Evolutionary conservation across 345 rosid genomes (phyloP), one percentile per base, ranked within the genome.

Genomic region (Rhizophora apiculata): DNA sequence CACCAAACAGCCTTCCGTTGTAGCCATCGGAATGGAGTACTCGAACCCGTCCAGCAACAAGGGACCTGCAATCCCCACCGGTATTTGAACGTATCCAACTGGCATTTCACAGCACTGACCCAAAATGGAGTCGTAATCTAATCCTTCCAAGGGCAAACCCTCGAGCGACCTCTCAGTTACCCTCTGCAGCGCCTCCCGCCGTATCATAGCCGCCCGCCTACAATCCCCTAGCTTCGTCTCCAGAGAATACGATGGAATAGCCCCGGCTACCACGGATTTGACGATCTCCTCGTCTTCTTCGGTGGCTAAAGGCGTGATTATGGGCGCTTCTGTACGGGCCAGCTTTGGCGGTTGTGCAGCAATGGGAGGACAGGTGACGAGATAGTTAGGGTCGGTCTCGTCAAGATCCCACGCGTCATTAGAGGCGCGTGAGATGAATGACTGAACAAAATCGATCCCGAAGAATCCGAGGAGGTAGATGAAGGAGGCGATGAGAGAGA

Each of bases 21-120:
- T 95, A 4, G 97, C 97, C 99, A 92, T 92, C 24, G 99, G 99
- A 59, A 95, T 87, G 20, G 82, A 77, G 65, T 87, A 86, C 86
- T 95, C 96, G 7, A n/a, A 75, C 31, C 96, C 97, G 60, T 95
- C 90, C 0, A 92, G 89, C 78, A 92, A 55, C 82, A 95, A 67
- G 0, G 97, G 99, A n/a, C 99, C 97, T 0, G 96, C 96, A 2
- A 92, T 79, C 31, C 98, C 97, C 57, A 94, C 96, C 2, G 97
- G 97, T 53, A 94, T 84, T 86, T 91, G 98, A 62, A 95, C 85
- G 60, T 92, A 92, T 0, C 99, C 99, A 0, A 92, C 87, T 15
- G 97, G 99, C 97, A 92, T 92, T 83, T 95, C 99, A 55, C 99
- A 95, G 77, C 99, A 95, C 80, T 90, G 97, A 18, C 95, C 96